Conservation (phyloP, 805 yeast species). For the Candida ovalis region DNA sequence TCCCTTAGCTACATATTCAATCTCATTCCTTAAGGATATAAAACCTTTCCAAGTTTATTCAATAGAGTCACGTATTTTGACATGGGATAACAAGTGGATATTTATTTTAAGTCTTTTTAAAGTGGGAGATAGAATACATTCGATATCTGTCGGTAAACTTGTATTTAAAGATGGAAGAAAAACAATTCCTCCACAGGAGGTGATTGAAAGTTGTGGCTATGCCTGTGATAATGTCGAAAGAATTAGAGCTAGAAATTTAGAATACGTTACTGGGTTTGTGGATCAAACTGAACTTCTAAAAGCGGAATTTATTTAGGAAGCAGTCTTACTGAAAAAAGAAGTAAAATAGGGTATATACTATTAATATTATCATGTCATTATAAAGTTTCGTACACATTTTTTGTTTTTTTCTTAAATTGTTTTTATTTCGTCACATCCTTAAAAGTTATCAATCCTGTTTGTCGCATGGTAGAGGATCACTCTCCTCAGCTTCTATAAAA, state of each 20-base stretch:
- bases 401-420: neutral
- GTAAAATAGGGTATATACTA: neutral
- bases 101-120: slow-evolving; percentile 65
- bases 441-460: neutral
- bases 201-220: slow-evolving; percentile 52
- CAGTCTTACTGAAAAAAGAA: neutral
- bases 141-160: slow-evolving; percentile 69
- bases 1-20: slow-evolving; percentile 73
- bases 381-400: neutral
- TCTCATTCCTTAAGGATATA: slow-evolving; percentile 70
- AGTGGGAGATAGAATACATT: slow-evolving; percentile 34
- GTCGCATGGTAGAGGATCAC: neutral
- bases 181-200: slow-evolving; percentile 66
- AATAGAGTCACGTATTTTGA: slow-evolving; percentile 55
- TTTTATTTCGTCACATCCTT: neutral
- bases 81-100: slow-evolving; percentile 90
- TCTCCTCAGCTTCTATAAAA: slow-evolving; percentile 9
- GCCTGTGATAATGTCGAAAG: slow-evolving; percentile 47
- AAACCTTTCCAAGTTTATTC: slow-evolving; percentile 57
- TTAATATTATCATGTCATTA: neutral
- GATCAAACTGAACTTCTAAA: slow-evolving; percentile 19
- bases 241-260: slow-evolving; percentile 37
- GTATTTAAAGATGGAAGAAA: slow-evolving; percentile 76
- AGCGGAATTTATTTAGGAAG: slow-evolving; percentile 2
- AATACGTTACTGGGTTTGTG: slow-evolving; percentile 35